Conservation (phyloP, 75 land plant species). For the Adiantum capillusveneris region DNA sequence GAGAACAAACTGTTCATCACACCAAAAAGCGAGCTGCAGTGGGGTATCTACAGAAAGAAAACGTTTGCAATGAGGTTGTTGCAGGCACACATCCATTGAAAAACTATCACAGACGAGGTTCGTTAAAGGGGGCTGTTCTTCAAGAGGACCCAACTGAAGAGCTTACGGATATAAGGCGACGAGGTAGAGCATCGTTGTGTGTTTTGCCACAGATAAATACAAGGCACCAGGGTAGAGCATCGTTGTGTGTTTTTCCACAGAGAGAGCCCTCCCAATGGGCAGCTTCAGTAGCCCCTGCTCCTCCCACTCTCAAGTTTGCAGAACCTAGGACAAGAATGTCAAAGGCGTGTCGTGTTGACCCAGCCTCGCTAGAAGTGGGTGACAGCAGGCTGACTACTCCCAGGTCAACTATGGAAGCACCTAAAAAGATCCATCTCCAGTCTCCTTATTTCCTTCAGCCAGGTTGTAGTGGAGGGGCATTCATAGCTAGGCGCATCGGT, state of each 20-base stretch:
- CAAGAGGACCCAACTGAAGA: constrained; percentile 34
- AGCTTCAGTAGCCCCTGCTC: neutral
- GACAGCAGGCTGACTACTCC: too few relatives aligned
- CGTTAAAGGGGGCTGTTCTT: constrained; percentile 1
- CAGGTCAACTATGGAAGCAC: too few relatives aligned
- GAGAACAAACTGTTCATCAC: constrained; percentile 4
- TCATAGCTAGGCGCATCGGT: too few relatives aligned
- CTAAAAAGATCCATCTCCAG: too few relatives aligned
- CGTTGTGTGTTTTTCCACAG: constrained; percentile 28
- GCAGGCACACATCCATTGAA: neutral
- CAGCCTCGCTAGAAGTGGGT: too few relatives aligned
- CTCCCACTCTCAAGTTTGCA: neutral
- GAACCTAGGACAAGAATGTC: neutral
- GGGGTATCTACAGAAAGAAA: neutral
- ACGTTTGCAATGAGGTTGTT: neutral
- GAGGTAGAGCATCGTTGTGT: constrained; percentile 54
- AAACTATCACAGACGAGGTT: too few relatives aligned
- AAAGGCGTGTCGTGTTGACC: neutral
- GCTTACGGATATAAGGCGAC: constrained; percentile 21
- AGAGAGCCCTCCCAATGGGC: neutral
- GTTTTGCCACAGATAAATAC: neutral
- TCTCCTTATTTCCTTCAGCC: too few relatives aligned
- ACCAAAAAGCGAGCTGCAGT: neutral
- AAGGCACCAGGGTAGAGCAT: constrained; percentile 39
- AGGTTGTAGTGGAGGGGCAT: too few relatives aligned